Evolutionary conservation across 768 basidiomycete genomes (phyloP), one percentile per base, ranked within the genome.

Genomic region (Paxillus rubicundulus): DNA sequence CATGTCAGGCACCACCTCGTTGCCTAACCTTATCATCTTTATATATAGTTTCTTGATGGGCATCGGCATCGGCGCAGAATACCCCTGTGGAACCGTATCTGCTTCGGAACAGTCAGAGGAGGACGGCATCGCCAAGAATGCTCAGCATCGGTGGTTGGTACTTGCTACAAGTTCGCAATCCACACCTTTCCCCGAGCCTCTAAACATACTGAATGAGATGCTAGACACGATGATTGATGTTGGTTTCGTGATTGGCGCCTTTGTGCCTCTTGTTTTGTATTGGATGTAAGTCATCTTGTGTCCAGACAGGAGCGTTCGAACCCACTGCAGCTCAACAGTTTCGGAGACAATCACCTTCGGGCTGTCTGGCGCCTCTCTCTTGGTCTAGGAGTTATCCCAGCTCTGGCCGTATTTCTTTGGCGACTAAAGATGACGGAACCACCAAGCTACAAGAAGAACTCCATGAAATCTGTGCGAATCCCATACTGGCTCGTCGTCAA

Each of bases 81-180:
- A 95, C 58, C 94, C 94, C 7, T 91, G 90, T 56, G 93, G 94
- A 21, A 88, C 87, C 0, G 90, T 93, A 14, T 89, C 92, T 5
- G 87, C 87, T 7, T 87, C 90, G 2, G 95, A 97, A 63, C 89
- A 92, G 62, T 89, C 92, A 2, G 95, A 97, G 67, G 88, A 90
- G 66, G 76, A 81, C 9, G 82, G 81, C 9, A 86, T 96, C 60
- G 76, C 69, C 58, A 92, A 89, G 71, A 84, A 84, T 48, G 79
- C 87, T 5, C 94, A 92, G 62, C 87, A 95, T 67, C 73, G 86
- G 47, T 91, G 92, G 82, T 87, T 97, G 63, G 84, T 87, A 5
- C 78, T 92, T 27, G 90, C 94, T 13, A 96, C 94, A 8, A 97
- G 93, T 92, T 69, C 62, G 80, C 67, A 20, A 36, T 34, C 47